Evolutionary conservation across 768 basidiomycete species (phyloP), one percentile per base, ranked within the genome.

Genomic region (Strobilomyces confusus): DNA sequence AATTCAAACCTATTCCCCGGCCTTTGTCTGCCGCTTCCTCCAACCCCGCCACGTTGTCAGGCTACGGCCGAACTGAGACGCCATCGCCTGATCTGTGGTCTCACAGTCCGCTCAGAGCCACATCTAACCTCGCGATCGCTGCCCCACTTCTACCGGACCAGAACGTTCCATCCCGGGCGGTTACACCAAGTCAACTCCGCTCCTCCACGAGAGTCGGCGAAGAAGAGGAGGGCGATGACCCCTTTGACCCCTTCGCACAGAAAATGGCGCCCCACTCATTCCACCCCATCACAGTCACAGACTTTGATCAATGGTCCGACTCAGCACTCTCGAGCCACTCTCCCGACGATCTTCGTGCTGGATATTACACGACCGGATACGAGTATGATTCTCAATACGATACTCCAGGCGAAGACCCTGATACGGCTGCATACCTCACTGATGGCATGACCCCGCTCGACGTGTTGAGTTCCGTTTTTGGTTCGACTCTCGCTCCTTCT

Each of bases 381-480:
- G 64, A 69, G 22, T 71, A 64, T 44, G 73, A 72, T 50, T 43
- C 59, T 53, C 66, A 70, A 38, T 70, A 61, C 32, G 68, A 70
- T 46, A 57, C 56, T 19, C 59, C 63, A n/a, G 60, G 58, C 8
- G 71, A 75, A 46, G 81, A 82, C 51, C 73, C 74, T 7, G 81
- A 86, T 34, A 76, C 77, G 13, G 72, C 77, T 33, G 80, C 81
- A 32, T 75, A 82, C 71, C 79, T 92, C 47, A 89, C 87, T 0
- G 89, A 91, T 66, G 93, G 93, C 41, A 95, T 99, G 92, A 95
- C 95, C 1, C 97, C 97, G 1, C 88, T 99, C 62, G 97, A 99
- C 62, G 93, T 98, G 40, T 85, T 99, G 19, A 84, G 82, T 65
- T 93, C 91, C 40, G 91, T 99, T 36, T 99, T 99, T 66, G 92